Evolutionary conservation across 1,139 yeast species (phyloP), one percentile per base, ranked within the genome.

Genomic region (Sugiyamaella paludigena): DNA sequence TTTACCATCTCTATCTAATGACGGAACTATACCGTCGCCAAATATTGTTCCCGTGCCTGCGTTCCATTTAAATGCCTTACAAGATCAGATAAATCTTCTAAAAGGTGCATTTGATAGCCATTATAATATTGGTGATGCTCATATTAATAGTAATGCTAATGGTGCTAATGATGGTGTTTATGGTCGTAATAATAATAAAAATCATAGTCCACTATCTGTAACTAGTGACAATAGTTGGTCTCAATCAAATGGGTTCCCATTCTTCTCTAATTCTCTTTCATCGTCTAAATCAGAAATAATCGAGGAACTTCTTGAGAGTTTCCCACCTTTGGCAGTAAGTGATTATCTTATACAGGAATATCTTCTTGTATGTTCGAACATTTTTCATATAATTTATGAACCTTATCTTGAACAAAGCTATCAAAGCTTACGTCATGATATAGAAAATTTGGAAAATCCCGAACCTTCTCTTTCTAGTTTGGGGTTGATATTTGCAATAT

Each of bases 321-420:
- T 47, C 12, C 53, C 53, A 4, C 53, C 53, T 6, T 24, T 39
- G 9, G 38, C 42, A 15, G 32, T 45, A 26, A 46, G 50, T 15
- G 53, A 49, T 32, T 49, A 46, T 28, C 38, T 49, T 6, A 13
- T 49, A 4, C 34, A 36, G 12, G 31, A 41, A 28, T 49, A 49
- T 45, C 34, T 49, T 24, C 19, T 19, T 16, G 43, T 37, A 26
- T 42, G 40, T 27, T 43, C 43, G 7, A 45, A 41, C 36, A 32
- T 49, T 28, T 43, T 49, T 32, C 53, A 42, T 19, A 38, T 49
- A 9, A 38, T 43, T 15, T 43, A 42, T 27, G 45, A 40, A 15
- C 49, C 49, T 2, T 30, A 39, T 26, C 31, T 49, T 9, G 35
- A 39, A 36, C 38, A 42, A 24, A 11, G 27, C 8, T 49, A 49